Conservation (phyloP, 2,329 filamentous ascomycete genomes). For the Epichloe elymi region DNA sequence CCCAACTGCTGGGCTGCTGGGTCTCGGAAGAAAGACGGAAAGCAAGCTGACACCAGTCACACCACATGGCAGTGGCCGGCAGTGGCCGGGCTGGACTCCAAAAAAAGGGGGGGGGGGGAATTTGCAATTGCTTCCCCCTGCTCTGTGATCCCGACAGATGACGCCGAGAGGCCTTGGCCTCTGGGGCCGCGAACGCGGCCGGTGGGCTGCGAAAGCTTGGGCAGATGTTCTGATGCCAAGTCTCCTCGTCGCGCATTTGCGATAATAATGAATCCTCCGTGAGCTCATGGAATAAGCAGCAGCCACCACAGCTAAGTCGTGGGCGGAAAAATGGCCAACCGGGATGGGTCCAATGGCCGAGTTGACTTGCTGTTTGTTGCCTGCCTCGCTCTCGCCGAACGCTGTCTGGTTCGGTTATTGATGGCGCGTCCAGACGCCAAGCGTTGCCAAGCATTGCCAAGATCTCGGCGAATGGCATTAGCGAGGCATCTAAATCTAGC, state of each 20-base stretch:
- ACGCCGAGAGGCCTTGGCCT: conserved; percentile 2
- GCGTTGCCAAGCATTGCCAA: neutral
- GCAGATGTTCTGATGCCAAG: neutral
- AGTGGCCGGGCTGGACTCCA: too few relatives aligned
- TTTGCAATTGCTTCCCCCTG: neutral
- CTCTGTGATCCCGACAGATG: neutral
- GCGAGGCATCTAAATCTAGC: too few relatives aligned
- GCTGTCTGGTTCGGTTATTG: neutral
- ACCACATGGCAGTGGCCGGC: neutral
- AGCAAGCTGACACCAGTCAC: neutral
- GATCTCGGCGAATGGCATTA: neutral
- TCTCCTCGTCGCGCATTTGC: too few relatives aligned
- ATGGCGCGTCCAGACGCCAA: conserved; percentile 2
- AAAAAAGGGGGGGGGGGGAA: too few relatives aligned
- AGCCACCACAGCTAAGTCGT: neutral
- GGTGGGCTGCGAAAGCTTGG: conserved; percentile 1
- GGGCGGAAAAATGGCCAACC: neutral
- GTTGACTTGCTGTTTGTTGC: too few relatives aligned
- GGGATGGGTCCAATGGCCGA: neutral
- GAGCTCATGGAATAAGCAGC: neutral
- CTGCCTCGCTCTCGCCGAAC: too few relatives aligned
- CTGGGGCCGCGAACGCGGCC: conserved; percentile 2
- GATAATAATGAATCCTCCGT: neutral
- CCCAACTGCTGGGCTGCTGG: neutral
- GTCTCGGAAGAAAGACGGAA: neutral